Evolutionary conservation across 2,329 filamentous ascomycete species (phyloP).

Genomic region (Dothiorella sarmentorum): DNA sequence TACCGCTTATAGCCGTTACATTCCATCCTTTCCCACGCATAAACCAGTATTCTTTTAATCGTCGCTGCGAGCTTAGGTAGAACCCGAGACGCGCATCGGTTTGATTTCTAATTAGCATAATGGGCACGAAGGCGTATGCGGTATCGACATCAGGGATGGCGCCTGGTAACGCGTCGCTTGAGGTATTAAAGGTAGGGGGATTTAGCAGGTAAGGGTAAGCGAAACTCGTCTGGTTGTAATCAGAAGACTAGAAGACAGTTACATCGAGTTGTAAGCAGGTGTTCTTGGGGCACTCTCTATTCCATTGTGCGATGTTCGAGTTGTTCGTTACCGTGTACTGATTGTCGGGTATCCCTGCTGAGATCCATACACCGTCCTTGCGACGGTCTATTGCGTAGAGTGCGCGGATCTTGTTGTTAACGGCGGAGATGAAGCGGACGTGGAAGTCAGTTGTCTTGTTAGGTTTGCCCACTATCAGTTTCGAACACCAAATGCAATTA

Average conservation of each 20-base stretch:
- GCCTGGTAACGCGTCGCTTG: background rate
- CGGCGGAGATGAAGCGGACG: background rate
- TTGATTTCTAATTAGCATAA: background rate
- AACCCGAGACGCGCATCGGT: too few relatives aligned
- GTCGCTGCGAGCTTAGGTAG: too few relatives aligned
- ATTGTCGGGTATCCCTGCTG: background rate
- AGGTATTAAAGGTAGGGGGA: background rate
- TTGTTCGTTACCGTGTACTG: background rate
- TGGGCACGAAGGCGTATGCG: background rate
- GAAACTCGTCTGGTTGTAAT: background rate
- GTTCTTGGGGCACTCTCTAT: background rate
- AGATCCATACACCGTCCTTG: background rate
- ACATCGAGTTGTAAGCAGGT: background rate
- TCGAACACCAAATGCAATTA: too few relatives aligned
- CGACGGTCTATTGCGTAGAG: background rate
- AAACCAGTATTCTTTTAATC: too few relatives aligned
- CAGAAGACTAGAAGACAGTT: background rate
- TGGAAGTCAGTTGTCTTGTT: too few relatives aligned
- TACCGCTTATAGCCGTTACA: too few relatives aligned
- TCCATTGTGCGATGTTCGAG: background rate
- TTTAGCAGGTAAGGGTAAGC: background rate
- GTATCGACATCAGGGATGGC: background rate
- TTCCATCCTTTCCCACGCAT: too few relatives aligned
- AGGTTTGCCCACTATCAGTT: too few relatives aligned
- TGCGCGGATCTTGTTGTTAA: background rate